Evolutionary conservation across 331 rosid genomes (phyloP), one percentile per base, ranked within the genome.

Genomic region (Acacia pycnantha): DNA sequence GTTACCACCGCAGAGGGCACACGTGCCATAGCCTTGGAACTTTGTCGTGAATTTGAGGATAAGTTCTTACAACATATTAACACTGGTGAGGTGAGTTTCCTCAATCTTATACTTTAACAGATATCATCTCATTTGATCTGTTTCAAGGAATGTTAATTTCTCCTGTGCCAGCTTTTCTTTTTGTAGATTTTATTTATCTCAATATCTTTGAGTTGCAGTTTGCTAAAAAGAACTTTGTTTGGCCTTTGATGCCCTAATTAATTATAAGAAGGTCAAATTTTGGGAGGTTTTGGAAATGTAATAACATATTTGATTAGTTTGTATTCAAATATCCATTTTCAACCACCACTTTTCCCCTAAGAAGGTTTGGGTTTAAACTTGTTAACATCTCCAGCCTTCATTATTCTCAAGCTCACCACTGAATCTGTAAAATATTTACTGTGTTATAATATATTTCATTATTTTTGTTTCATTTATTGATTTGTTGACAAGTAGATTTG

Each of bases 41-140:
- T 95, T 88, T 95, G 99, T 82, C 99, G 98, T 77, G 99, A 95
- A 84, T 95, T 93, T 81, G 99, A 95, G 89, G 99, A 95, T 87
- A 95, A 82, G 90, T 95, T 95, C 87, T 96, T 95, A 56, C 97
- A 84, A 70, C 99, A 95, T 81, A 88, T 95, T 73, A 90, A 93
- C 80, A 74, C 89, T 73, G 99, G 98, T 80, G 99, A 95, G 97
- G 99, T 93, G 87, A 85, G 94, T 65, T 77, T 47, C 68, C 82
- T 59, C 73, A 72, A 33, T 71, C 19, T 59, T 72, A 53, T 47
- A 58, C 70, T 75, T 73, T 64, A 79, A 5, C 74, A 46, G 51
- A 74, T 40, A 43, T 54, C 54, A 65, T 84, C 65, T 66, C 40
- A 26, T 26, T 84, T 29, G 61, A 11, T n/a, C 37, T 78, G 27